phyloP scores from a whole-genome alignment of 2,329 filamentous ascomycete genomes.

The Furcasterigmium sp. region DNA sequence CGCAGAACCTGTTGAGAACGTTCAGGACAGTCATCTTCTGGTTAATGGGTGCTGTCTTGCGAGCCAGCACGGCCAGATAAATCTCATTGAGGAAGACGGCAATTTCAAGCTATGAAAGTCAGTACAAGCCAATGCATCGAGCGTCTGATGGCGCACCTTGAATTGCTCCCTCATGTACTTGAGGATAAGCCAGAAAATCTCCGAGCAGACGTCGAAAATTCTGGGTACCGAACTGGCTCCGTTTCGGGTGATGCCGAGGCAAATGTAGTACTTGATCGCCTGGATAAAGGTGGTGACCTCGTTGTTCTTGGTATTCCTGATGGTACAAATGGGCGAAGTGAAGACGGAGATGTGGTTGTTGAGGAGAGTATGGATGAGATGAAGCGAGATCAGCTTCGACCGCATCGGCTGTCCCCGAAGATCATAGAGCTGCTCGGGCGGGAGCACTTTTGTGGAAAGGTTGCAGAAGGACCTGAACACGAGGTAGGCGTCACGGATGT shows the following conservation, averaged over 20 bases:
- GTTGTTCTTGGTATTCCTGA: slow-evolving; percentile 83
- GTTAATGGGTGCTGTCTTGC: slow-evolving; percentile 76
- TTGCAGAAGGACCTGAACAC: slow-evolving; percentile 98
- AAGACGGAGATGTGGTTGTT: slow-evolving; percentile 93
- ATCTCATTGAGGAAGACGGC: slow-evolving; percentile 98
- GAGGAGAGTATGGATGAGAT: slow-evolving; percentile 90
- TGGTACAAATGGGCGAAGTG: slow-evolving; percentile 85
- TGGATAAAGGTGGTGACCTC: slow-evolving; percentile 88
- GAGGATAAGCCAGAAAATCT: slow-evolving; percentile 97
- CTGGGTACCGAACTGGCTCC: slow-evolving; percentile 87
- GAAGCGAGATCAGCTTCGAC: slow-evolving; percentile 90
- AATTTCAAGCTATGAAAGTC: slow-evolving; percentile 71
- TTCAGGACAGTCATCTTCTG: slow-evolving; percentile 92
- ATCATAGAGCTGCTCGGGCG: slow-evolving; percentile 88
- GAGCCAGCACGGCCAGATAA: slow-evolving; percentile 86
- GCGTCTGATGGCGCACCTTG: slow-evolving; percentile 52
- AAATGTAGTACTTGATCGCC: slow-evolving; percentile 94
- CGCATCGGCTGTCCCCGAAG: slow-evolving; percentile 93
- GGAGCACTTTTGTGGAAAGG: slow-evolving; percentile 85
- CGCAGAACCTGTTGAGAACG: slow-evolving; percentile 76
- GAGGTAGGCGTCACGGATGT: slow-evolving; percentile 93
- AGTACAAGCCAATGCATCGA: background rate
- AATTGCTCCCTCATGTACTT: slow-evolving; percentile 90
- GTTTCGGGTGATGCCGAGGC: slow-evolving; percentile 89
- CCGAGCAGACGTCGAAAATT: slow-evolving; percentile 92